These are phyloP conservation scores for Polychytrium aggregatum DNA, from an alignment of 192 early-diverging fungal genomes.

Conservation along the genomic window DNA sequence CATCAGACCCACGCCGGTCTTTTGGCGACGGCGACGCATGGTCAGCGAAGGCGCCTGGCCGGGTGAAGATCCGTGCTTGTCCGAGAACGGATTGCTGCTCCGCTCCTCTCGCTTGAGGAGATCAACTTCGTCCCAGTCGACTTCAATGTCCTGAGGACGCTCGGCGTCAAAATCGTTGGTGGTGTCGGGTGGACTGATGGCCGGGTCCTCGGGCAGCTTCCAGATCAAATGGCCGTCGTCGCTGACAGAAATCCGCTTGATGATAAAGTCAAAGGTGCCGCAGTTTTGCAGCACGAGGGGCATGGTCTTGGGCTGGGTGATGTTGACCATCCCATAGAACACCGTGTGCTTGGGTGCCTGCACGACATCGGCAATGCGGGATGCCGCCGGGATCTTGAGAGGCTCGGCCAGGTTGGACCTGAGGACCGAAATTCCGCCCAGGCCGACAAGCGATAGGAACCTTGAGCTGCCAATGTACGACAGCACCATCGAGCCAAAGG, in stretches of 20 bases:
- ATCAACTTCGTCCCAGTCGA: constrained; percentile 44
- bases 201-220: constrained; percentile 32
- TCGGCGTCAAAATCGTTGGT: constrained; percentile 7
- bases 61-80: no score
- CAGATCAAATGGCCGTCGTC: constrained; percentile 25
- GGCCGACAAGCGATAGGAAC: constrained; percentile 22
- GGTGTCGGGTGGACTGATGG: neutral
- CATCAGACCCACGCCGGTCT: no score
- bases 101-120: no score
- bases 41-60: no score
- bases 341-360: constrained; percentile 11
- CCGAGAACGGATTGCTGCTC: no score
- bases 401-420: constrained; percentile 20
- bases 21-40: no score
- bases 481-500: constrained; percentile 17
- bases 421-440: constrained; percentile 18
- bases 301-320: constrained; percentile 18
- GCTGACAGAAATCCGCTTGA: constrained; percentile 25
- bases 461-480: constrained; percentile 9
- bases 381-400: constrained; percentile 2
- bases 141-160: constrained; percentile 14
- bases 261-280: constrained; percentile 32
- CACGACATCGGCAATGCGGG: neutral
- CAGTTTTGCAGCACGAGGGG: constrained; percentile 21
- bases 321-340: constrained; percentile 32